Evolutionary conservation across 495 filamentous ascomycete genomes (phyloP), one percentile per base, ranked within the genome.

Genomic region (Annulohypoxylon bovei): DNA sequence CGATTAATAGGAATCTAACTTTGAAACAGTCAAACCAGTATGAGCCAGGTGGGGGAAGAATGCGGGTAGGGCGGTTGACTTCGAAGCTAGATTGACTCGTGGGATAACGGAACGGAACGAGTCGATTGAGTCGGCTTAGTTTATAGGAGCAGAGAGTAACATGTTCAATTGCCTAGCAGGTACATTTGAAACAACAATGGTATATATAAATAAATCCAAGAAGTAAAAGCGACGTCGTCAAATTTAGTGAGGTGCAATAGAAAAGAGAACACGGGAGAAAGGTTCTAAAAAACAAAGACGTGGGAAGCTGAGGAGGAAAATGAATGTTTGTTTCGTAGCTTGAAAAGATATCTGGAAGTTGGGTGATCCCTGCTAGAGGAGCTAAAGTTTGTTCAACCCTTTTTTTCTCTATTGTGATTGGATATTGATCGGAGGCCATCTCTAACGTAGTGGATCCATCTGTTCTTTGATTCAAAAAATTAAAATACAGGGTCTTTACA

Each of bases 311-410:
- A 63, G 53, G 40, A 61, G 20, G 22, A 20, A 56, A 56, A 68
- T 47, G 16, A 61, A 49, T 55, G 57, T 62, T 68, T 42, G 39
- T 52, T 30, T 12, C 20, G 25, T 20, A 56, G 46, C 46, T 65
- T 50, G 40, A 20, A 59, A 50, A 49, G 53, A 59, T 66, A 50
- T 25, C 7, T 66, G 25, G 25, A 46, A 66, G 63, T 40, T 66
- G 54, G 44, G 57, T 16, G 16, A 57, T 39, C 62, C 62, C 40
- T 57, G 28, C 40, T 27, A 42, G 14, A 20, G 23, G 39, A 20
- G n/a, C 37, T 6, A n/a, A 9, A 12, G 14, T 18, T 5, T 1
- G 3, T 35, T 44, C 5, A 16, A 20, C 39, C 20, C 33, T 33
- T 53, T n/a, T 9, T 1, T 32, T 22, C 28, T 33, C 49, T 33